phyloP scores from a whole-genome alignment of 208 protist species.

The Leishmania tropica region DNA sequence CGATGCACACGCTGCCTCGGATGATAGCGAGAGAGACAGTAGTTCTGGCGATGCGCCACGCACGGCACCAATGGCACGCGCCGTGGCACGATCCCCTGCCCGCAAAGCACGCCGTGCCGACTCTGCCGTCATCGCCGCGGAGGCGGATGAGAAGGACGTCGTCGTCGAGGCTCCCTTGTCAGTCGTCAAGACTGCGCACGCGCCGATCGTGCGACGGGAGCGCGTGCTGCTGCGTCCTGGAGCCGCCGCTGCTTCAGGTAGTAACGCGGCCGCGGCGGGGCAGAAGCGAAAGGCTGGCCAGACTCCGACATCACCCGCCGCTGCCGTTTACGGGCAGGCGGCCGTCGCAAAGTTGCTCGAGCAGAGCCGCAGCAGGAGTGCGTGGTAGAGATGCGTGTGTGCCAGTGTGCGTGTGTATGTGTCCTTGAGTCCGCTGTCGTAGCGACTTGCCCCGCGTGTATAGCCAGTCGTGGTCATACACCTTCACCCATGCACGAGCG shows the following conservation, averaged over 20 bases:
- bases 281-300: slow-evolving; percentile 15
- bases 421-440: background rate
- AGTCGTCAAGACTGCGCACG: slow-evolving; percentile 29
- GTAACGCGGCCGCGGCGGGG: background rate
- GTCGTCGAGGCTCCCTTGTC: slow-evolving; percentile 51
- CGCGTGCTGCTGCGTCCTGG: slow-evolving; percentile 33
- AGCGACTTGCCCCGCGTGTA: background rate
- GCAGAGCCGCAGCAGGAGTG: slow-evolving; percentile 25
- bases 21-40: background rate
- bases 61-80: too few species aligned
- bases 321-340: slow-evolving; percentile 32
- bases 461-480: background rate
- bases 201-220: slow-evolving; percentile 70
- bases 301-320: background rate
- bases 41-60: background rate
- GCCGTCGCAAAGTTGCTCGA: slow-evolving; percentile 47
- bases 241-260: background rate
- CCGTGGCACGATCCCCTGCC: background rate
- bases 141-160: slow-evolving; percentile 58
- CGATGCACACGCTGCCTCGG: background rate
- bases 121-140: slow-evolving; percentile 21
- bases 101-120: slow-evolving; percentile 19
- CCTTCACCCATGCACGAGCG: background rate
- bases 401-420: background rate
- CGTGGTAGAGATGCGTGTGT: slow-evolving; percentile 35